phyloP scores from a whole-genome alignment of 2,329 filamentous ascomycete genomes.

The Magnaporthiopsis incrustans region DNA sequence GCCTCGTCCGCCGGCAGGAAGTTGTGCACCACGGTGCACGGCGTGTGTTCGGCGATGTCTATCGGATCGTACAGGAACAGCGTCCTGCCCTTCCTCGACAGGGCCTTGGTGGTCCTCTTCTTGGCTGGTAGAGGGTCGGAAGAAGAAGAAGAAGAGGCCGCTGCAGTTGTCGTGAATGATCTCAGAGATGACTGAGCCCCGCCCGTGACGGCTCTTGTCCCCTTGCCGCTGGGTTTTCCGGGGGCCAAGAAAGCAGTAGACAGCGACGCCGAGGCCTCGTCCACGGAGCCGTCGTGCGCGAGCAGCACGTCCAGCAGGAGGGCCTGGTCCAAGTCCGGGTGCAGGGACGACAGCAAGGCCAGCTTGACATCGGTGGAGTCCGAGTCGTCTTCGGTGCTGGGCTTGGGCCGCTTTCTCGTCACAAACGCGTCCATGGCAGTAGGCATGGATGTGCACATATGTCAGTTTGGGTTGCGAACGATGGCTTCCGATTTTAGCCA shows the following conservation, averaged over 20 bases:
- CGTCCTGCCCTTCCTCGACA: constrained; percentile 72
- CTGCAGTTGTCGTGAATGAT: constrained; percentile 28
- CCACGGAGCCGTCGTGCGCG: constrained; percentile 68
- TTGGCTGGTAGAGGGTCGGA: not conserved
- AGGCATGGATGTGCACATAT: not conserved
- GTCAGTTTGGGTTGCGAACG: too few relatives aligned
- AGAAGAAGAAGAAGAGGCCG: not conserved
- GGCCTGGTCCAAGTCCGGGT: constrained; percentile 55
- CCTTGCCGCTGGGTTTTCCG: too few relatives aligned
- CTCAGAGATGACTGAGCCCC: constrained; percentile 58
- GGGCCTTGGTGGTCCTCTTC: constrained; percentile 36
- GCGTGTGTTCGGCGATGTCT: constrained; percentile 75
- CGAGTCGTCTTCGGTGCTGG: constrained; percentile 38
- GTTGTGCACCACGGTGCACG: constrained; percentile 88
- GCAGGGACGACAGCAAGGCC: constrained; percentile 71
- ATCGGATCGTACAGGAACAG: constrained; percentile 74
- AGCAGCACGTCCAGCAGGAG: constrained; percentile 71
- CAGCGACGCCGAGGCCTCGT: constrained; percentile 53
- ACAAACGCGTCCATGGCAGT: constrained; percentile 50
- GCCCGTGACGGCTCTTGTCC: not conserved
- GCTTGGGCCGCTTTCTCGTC: constrained; percentile 44
- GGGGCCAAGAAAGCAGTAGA: not conserved
- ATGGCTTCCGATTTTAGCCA: too few relatives aligned
- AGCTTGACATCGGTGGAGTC: constrained; percentile 88
- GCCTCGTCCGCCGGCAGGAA: constrained; percentile 70